A percentile compares a stretch with the other conserved stretches of the same genome.
phyloP scores from a whole-genome alignment of 192 early-diverging fungal species.

The Backusella australiensis region DNA sequence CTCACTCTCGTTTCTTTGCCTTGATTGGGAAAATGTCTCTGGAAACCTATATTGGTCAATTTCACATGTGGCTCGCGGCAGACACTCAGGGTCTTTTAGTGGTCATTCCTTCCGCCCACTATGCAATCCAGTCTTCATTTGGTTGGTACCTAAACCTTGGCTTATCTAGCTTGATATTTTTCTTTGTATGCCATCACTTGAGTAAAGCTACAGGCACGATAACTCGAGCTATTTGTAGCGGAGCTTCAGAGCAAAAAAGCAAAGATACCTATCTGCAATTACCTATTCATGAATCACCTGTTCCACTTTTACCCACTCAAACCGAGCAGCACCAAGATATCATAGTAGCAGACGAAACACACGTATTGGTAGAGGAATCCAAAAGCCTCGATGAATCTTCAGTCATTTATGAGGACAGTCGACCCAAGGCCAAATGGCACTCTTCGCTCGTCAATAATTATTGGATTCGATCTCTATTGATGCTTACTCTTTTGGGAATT shows the following conservation, averaged over 20 bases:
- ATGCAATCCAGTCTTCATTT: constrained; percentile 22
- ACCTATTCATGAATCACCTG: background rate
- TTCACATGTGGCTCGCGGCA: constrained; percentile 73
- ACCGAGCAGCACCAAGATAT: background rate
- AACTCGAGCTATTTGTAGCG: constrained; percentile 20
- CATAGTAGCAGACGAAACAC: background rate
- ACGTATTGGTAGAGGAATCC: background rate
- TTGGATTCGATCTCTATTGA: background rate
- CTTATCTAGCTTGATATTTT: constrained; percentile 47
- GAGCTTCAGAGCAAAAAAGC: constrained; percentile 1
- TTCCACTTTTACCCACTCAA: constrained; percentile 13
- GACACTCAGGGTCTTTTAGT: constrained; percentile 76
- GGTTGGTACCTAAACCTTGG: constrained; percentile 52
- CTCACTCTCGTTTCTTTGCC: constrained; percentile 50
- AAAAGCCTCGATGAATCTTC: background rate
- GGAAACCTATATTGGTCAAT: constrained; percentile 79
- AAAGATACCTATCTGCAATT: background rate
- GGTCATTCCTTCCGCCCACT: constrained; percentile 43
- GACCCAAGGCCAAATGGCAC: background rate
- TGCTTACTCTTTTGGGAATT: background rate
- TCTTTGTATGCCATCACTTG: constrained; percentile 45
- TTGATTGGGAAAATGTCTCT: constrained; percentile 64
- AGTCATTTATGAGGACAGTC: background rate
- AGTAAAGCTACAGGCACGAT: constrained; percentile 43
- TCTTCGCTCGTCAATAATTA: background rate